phyloP scores from a whole-genome alignment of 495 filamentous ascomycete genomes.

The Penicillium coffeae region DNA sequence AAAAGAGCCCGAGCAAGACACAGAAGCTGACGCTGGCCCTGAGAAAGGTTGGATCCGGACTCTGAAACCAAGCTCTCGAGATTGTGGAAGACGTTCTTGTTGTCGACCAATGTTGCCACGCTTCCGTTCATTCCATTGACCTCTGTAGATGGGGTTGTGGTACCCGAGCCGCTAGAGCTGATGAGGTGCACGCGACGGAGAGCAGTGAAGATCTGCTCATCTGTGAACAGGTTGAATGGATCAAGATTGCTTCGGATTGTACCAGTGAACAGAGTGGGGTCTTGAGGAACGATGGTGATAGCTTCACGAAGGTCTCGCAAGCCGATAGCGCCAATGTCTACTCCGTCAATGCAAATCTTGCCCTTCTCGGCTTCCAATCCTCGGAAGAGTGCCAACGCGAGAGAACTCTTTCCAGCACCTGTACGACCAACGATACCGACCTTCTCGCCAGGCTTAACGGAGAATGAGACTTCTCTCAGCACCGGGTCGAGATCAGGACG shows the following conservation, averaged over 20 bases:
- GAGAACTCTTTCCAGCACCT: slow-evolving; percentile 94
- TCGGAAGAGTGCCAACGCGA: slow-evolving; percentile 93
- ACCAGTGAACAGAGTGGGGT: slow-evolving; percentile 94
- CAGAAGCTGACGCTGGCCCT: slow-evolving; percentile 92
- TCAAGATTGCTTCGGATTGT: slow-evolving; percentile 95
- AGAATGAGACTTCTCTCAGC: slow-evolving; percentile 77
- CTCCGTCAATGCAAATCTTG: slow-evolving; percentile 82
- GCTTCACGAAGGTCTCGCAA: slow-evolving; percentile 86
- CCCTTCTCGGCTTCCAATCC: slow-evolving; percentile 92
- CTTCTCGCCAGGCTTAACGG: slow-evolving; percentile 82
- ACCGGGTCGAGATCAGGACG: slow-evolving; percentile 83
- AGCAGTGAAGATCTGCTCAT: slow-evolving; percentile 85
- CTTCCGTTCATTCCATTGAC: slow-evolving; percentile 41
- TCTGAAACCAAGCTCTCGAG: slow-evolving; percentile 81
- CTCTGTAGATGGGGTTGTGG: slow-evolving; percentile 37
- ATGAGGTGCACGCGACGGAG: slow-evolving; percentile 91
- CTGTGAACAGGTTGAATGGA: slow-evolving; percentile 86
- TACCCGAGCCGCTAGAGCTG: slow-evolving; percentile 51
- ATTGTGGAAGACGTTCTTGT: slow-evolving; percentile 94
- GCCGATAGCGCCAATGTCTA: slow-evolving; percentile 86
- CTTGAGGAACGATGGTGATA: slow-evolving; percentile 97
- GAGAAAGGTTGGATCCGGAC: slow-evolving; percentile 92
- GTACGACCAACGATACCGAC: slow-evolving; percentile 96
- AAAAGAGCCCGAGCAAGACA: slow-evolving; percentile 93
- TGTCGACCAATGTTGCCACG: slow-evolving; percentile 45